Evolutionary conservation across 176 grass and related monocot genomes (phyloP).

Genomic region (Guadua angustifolia): DNA sequence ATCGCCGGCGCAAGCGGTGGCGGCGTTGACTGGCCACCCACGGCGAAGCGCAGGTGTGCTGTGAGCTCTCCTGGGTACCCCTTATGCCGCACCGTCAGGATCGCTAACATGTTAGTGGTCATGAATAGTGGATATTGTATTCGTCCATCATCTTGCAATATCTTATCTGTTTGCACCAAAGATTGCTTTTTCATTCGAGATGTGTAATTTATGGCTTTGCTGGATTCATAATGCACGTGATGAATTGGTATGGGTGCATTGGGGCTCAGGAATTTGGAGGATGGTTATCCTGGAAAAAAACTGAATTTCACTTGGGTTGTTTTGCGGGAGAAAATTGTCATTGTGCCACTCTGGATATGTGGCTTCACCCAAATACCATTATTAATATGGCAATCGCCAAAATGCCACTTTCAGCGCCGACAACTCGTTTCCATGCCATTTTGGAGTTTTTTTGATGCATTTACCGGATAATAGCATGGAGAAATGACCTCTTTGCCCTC

Average conservation of each 20-base stretch:
- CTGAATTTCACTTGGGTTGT: background rate
- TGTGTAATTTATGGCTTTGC: background rate
- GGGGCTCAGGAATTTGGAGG: no score
- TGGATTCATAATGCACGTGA: background rate
- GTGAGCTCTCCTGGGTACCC: conserved; percentile 95
- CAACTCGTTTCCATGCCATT: no score
- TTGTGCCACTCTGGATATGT: no score
- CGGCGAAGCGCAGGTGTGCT: conserved; percentile 81
- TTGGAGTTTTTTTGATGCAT: no score
- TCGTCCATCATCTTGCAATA: background rate
- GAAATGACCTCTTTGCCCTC: no score
- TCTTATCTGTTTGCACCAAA: background rate
- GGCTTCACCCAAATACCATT: no score
- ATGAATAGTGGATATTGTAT: conserved; percentile 33
- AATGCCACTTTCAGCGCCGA: no score
- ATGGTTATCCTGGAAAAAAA: background rate
- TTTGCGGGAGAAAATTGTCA: no score
- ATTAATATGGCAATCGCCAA: no score
- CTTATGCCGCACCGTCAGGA: conserved; percentile 94
- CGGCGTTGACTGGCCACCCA: no score
- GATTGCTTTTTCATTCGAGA: background rate
- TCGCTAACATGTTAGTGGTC: conserved; percentile 86
- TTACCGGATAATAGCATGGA: no score
- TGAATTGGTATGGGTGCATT: background rate
- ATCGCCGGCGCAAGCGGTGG: no score